Evolutionary conservation across 345 rosid genomes (phyloP).

Genomic region (Camelina neglecta): DNA sequence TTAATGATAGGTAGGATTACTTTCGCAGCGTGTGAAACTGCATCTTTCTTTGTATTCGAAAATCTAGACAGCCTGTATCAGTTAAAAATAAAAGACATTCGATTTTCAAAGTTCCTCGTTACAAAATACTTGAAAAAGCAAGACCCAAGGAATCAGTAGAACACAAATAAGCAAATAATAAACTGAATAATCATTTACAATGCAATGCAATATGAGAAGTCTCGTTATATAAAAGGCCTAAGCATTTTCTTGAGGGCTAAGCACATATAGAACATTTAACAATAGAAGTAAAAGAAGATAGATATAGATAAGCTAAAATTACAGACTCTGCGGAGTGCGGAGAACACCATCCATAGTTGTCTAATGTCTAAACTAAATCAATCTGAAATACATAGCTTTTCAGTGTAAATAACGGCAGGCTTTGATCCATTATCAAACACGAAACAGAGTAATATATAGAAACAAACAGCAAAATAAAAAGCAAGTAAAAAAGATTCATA

Average conservation of each 20-base stretch:
- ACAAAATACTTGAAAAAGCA: neutral
- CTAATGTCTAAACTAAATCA: neutral
- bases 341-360: neutral
- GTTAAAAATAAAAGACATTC: constrained; percentile 19
- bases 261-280: neutral
- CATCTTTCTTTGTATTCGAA: constrained; percentile 73
- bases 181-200: neutral
- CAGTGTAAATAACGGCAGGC: neutral
- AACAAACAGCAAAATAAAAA: neutral
- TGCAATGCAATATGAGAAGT: constrained; percentile 3
- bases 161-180: neutral
- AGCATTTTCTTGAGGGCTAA: too few relatives aligned
- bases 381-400: neutral
- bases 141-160: neutral
- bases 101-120: neutral
- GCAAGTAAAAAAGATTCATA: neutral
- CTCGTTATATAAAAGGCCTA: neutral
- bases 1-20: constrained; percentile 68
- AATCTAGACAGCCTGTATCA: constrained; percentile 70
- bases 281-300: neutral
- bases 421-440: neutral
- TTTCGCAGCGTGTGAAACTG: constrained; percentile 62
- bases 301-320: neutral
- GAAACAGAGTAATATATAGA: neutral
- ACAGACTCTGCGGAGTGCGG: neutral